Conservation (phyloP, 768 basidiomycete genomes). For the Mycena rebaudengoi region DNA sequence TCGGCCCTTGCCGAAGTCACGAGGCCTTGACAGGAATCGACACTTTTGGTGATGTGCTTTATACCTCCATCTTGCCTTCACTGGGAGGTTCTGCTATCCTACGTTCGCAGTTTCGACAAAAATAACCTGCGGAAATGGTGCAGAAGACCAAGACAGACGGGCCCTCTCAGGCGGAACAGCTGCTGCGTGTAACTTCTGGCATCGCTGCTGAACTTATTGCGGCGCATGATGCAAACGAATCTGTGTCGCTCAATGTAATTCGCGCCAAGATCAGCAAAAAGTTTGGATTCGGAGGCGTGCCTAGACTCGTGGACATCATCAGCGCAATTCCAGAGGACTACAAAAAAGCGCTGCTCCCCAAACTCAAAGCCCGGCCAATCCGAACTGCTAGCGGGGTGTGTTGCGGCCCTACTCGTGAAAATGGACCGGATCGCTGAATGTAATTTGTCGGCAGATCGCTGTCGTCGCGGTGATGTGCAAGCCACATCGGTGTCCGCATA, state of each 20-base stretch:
- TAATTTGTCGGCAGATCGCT: slow-evolving; percentile 72
- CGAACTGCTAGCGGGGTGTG: slow-evolving; percentile 95
- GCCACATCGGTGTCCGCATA: slow-evolving; percentile 98
- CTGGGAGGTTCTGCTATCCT: no score
- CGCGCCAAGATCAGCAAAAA: slow-evolving; percentile 92
- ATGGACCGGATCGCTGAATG: not conserved
- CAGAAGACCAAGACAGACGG: slow-evolving; percentile 46
- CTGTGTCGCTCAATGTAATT: slow-evolving; percentile 88
- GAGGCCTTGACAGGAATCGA: no score
- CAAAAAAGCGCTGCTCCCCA: slow-evolving; percentile 90
- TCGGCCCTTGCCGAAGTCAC: no score
- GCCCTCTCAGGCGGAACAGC: slow-evolving; percentile 89
- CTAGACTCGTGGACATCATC: slow-evolving; percentile 96
- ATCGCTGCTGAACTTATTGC: slow-evolving; percentile 95
- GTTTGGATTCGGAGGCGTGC: slow-evolving; percentile 85
- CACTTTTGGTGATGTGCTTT: no score
- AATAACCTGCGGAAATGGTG: slow-evolving; percentile 20
- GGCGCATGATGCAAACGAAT: slow-evolving; percentile 79
- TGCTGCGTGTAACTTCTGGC: slow-evolving; percentile 91
- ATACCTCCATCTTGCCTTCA: no score
- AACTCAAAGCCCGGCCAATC: slow-evolving; percentile 92
- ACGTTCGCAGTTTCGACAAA: no score
- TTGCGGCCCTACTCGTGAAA: no score
- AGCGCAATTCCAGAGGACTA: slow-evolving; percentile 98
- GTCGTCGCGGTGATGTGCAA: slow-evolving; percentile 99